These are phyloP conservation scores for Phylloporus arenicola DNA, from an alignment of 768 basidiomycete genomes.

Conservation along the genomic window DNA sequence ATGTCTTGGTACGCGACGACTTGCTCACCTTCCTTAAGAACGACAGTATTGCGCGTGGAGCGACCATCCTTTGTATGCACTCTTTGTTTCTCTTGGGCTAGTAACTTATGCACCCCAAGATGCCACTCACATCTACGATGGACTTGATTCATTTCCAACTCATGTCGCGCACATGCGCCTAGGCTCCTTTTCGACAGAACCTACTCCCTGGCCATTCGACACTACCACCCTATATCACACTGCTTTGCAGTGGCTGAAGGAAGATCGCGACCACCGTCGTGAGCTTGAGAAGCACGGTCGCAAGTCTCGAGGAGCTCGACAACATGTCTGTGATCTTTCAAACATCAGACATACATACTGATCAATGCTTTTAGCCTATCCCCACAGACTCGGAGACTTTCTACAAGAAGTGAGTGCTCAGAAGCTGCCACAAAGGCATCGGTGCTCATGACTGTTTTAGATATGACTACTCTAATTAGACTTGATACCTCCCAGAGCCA, in stretches of 20 bases:
- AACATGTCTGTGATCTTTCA: slow-evolving; percentile 39
- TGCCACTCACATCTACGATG: slow-evolving; percentile 97
- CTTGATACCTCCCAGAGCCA: too few species aligned
- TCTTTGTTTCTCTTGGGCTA: neutral
- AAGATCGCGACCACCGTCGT: slow-evolving; percentile 67
- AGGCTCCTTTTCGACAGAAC: slow-evolving; percentile 63
- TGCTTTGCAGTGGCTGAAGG: slow-evolving; percentile 82
- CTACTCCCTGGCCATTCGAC: slow-evolving; percentile 65
- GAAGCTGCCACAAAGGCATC: neutral
- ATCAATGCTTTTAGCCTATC: slow-evolving; percentile 36
- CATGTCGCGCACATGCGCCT: slow-evolving; percentile 89
- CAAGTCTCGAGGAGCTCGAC: slow-evolving; percentile 58
- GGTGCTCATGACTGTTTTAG: slow-evolving; percentile 25
- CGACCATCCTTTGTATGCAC: slow-evolving; percentile 79
- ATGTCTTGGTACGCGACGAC: slow-evolving; percentile 89
- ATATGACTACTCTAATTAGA: slow-evolving; percentile 43
- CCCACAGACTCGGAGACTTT: slow-evolving; percentile 80
- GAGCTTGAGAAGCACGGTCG: slow-evolving; percentile 52
- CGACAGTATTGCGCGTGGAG: slow-evolving; percentile 73
- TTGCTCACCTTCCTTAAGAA: slow-evolving; percentile 81
- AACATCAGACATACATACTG: neutral
- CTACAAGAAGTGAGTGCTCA: slow-evolving; percentile 64
- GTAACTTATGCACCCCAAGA: slow-evolving; percentile 41
- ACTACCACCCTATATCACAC: slow-evolving; percentile 51
- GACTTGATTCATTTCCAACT: slow-evolving; percentile 85